Base-by-base conservation (phyloP, 371 early-diverging fungal species). In the Chytridiales sp. region DNA sequence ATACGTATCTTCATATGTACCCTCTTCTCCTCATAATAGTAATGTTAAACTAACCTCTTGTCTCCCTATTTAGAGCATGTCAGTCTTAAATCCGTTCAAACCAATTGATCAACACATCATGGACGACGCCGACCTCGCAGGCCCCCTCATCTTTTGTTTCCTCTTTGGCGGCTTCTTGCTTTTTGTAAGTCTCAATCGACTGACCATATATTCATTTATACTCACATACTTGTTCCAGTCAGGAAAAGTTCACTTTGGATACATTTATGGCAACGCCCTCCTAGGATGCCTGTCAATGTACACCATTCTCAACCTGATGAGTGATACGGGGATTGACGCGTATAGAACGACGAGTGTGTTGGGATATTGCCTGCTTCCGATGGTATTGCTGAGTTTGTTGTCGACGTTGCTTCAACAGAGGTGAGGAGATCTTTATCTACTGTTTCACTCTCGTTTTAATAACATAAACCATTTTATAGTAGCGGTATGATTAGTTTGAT, bases 191-290 rank as follows among this genome's bases (percentile, higher is more conserved):
- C 5, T 51, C 21, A 21, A 9, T 61, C 0, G 21, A 15, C 0
- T 22, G 32, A 40, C 26, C 27, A 29, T 34, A 0, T 36, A 22
- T 8, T 29, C 5, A 19, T 46, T 22, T 34, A 0, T 78, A 51
- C 53, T 38, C 50, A 3, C 24, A 49, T 13, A 47, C 42, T 49
- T 32, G 29, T 30, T 22, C 9, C 46, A 93, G 82, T 85, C 93
- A 19, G 92, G 95, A 59, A 95, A 95, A 69, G 83, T 87, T 27
- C 93, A 96, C 69, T 98, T 98, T 77, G 95, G 95, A 15, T 97
- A 95, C 62, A 93, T 98, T 51, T 98, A 98, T 62, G 98, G 96
- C 26, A 87, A 95, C 0, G 96, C 92, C 3, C 79, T 92, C 21
- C 73, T 96, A 42, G 98, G 98, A 26, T 92, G 93, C 50, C 69